Percentiles rank a stretch among this genome's conserved stretches.
phyloP scores from a whole-genome alignment of 257 asterid genomes.

The Lycium ferocissimum region DNA sequence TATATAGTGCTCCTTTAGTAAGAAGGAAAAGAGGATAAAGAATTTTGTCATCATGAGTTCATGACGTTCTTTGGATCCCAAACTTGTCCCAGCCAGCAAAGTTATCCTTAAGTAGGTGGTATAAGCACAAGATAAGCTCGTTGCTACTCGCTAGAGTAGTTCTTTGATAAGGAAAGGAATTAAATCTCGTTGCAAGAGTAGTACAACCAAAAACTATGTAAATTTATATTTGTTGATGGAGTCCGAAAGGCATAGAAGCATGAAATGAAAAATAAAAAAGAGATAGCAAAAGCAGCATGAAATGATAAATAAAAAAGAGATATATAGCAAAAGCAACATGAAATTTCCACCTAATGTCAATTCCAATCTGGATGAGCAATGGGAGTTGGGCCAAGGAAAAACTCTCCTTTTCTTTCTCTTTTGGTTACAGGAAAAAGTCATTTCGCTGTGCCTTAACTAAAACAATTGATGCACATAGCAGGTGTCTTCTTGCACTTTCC shows the following conservation, averaged over 20 bases:
- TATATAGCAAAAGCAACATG: slow-evolving; percentile 11
- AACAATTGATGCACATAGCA: slow-evolving; percentile 12
- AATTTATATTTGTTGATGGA: not conserved
- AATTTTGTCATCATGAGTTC: not conserved
- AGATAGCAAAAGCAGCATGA: too few relatives aligned
- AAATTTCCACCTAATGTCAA: not conserved
- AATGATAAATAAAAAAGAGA: slow-evolving; percentile 11
- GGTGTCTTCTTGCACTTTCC: not conserved
- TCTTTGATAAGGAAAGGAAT: too few relatives aligned
- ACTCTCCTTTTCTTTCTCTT: not conserved
- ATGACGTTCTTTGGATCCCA: not conserved
- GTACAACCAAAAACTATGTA: slow-evolving; percentile 17
- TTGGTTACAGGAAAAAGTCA: not conserved
- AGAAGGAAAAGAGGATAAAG: slow-evolving; percentile 20
- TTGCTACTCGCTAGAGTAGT: not conserved
- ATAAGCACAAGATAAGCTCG: slow-evolving; percentile 5
- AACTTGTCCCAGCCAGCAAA: not conserved
- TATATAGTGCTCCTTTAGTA: not conserved
- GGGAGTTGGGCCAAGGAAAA: not conserved
- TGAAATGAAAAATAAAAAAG: too few relatives aligned
- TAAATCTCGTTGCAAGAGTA: not conserved
- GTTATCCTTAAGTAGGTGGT: not conserved
- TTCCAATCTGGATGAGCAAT: not conserved
- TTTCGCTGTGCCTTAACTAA: not conserved
- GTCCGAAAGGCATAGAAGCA: not conserved